Evolutionary conservation across 2,329 filamentous ascomycete genomes (phyloP), one percentile per base, ranked within the genome.

Genomic region (Arachnomyces sp.): DNA sequence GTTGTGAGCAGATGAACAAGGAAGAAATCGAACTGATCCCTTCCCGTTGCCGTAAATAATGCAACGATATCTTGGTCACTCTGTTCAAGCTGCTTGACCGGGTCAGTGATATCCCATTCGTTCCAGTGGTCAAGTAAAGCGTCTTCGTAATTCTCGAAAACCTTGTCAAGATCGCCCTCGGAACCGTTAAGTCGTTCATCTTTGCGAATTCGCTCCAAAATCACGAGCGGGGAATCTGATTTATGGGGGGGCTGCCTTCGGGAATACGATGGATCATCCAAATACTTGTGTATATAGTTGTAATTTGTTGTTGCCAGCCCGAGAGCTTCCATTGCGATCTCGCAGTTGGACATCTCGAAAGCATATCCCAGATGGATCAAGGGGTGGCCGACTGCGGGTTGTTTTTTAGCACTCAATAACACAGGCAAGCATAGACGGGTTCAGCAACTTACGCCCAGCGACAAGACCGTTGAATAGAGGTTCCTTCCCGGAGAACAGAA

Each of bases 281-380:
- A 55, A 49, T 77, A 79, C 45, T 74, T 74, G 54, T 79, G 74
- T 36, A 73, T 65, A 34, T 67, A 62, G 46, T 67, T 68, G 56
- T 80, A 76, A 55, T 72, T 76, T 43, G 73, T 76, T 13, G 76
- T 64, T 0, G 80, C 71, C 45, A 94, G 70, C 0, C 77, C 79
- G 1, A 98, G 72, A 1, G 88, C 84, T 67, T 98, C 92, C 64
- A 94, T 92, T 35, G 81, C 89, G 14, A 96, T 60, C 48, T 93
- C 90, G 43, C 82, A 83, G 51, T 77, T 92, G 46, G 84, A 77
- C 52, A 96, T 72, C 66, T 98, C 90, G 56, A 83, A 90, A 7
- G 88, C 92, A 58, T 94, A 95, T n/a, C 80, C 89, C 2, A 98
- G 73, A 55, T 96, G 92, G 43, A 96, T 92, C n/a, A 96, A 70